These are phyloP conservation scores for Saccharomyces eubayanus DNA, from an alignment of 805 yeast species.

Conservation along the genomic window DNA sequence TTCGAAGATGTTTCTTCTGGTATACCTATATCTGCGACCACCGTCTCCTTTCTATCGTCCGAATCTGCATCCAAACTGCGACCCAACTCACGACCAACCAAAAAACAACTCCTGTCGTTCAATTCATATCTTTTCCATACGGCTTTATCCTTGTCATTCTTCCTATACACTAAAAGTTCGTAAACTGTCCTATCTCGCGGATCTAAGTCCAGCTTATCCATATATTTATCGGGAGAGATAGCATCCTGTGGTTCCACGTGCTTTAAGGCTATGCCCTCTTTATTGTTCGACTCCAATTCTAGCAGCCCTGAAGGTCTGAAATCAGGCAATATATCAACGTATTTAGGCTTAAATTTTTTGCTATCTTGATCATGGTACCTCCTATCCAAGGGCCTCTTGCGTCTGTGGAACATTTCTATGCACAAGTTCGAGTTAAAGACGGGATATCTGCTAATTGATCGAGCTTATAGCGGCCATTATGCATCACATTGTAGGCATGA, in stretches of 20 bases:
- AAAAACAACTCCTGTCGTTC: conserved; percentile 22
- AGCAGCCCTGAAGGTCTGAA: conserved; percentile 38
- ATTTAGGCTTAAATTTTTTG: not conserved
- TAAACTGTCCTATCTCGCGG: conserved; percentile 16
- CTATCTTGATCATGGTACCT: not conserved
- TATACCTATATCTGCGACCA: conserved; percentile 32
- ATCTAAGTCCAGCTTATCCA: conserved; percentile 14
- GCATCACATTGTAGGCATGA: not conserved
- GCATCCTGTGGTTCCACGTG: conserved; percentile 35
- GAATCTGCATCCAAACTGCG: conserved; percentile 1
- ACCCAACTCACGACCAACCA: conserved; percentile 33
- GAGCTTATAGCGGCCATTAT: not conserved
- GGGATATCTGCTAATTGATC: not conserved
- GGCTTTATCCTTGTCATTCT: conserved; percentile 20
- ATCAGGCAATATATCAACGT: conserved; percentile 13
- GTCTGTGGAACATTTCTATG: not conserved
- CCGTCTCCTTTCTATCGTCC: conserved; percentile 12
- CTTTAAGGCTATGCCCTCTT: conserved; percentile 32
- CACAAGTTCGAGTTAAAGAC: not conserved
- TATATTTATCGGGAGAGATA: conserved; percentile 17
- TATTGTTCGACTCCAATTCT: conserved; percentile 34
- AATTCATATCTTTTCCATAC: conserved; percentile 20
- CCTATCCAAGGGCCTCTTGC: not conserved
- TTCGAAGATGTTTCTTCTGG: conserved; percentile 34
- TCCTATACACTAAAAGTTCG: conserved; percentile 27